Evolutionary conservation across 2,329 filamentous ascomycete genomes (phyloP), one percentile per base, ranked within the genome.

Genomic region (Penicillium sp.): DNA sequence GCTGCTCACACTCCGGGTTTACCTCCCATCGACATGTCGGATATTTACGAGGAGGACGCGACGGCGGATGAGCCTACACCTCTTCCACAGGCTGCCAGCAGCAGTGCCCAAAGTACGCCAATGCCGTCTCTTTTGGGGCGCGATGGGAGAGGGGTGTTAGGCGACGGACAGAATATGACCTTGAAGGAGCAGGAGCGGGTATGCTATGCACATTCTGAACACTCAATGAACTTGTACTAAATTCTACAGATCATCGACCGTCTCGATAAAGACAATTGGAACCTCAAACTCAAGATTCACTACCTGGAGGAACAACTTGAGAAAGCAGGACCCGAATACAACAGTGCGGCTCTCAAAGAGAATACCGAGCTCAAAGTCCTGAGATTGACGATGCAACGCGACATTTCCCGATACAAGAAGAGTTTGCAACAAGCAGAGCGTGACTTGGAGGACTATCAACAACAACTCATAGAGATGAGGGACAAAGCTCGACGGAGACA

Each of bases 221-320:
- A 15, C 1, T 2, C 28, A n/a, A 4, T 13, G 22, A n/a, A 10
- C 30, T 47, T 57, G 47, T 22, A 12, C 66, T 72, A 53, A 72
- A 61, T 51, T 56, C 7, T 22, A 22, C 64, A 87, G 83, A 87
- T 88, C 68, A 94, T 99, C 70, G 92, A 97, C 80, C 91, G 91
- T 73, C 94, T 99, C 70, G 93, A 97, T 75, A 99, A 99, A 81
- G 95, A 98, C 74, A 99, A 99, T 74, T 99, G 98, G 75, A 92
- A 92, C 26, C 84, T 99, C 58, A 98, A 98, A 78, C 85, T 98
- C 70, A 97, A 97, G 78, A 97, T 98, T 57, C 93, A 98, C 77
- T 99, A 96, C 76, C 85, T 99, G 59, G 93, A 99, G 76, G 92
- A 98, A 70, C 91, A 92, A 15, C 80, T 99, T 54, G 87, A 89